Base-by-base conservation (phyloP, 148 eudicot genomes). In the Chenopodium quinoa region DNA sequence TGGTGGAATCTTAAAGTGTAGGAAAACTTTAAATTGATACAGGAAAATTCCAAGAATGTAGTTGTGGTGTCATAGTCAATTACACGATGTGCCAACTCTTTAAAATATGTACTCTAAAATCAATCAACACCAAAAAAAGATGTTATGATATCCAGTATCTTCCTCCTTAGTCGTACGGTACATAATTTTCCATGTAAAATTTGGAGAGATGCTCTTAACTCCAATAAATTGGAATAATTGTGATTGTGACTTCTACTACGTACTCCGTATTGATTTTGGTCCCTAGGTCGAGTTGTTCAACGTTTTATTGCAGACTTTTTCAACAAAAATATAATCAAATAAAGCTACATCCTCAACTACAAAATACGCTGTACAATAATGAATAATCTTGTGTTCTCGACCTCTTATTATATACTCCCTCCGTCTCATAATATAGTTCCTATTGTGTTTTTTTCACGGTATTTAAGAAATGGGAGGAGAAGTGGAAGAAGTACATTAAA, bases 21-120 rank as follows among this genome's bases (percentile, higher is more conserved):
- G 62, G 29, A 4, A 62, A 32, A 37, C 44, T 12, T 37, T 14
- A 13, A 20, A 79, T 37, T 29, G 34, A 52, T 29, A 23, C 8
- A 6, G 3, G 4, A 31, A 70, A 79, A 2, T 19, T 69, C n/a
- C 75, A 46, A 48, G 14, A 19, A 71, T 58, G n/a, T 60, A 23
- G 82, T 44, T 79, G 62, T 44, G 31, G 44, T 27, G 77, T 73
- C 82, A 44, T 71, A 60, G 29, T 80, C 82, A 80, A 20, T 50
- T 44, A 80, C 71, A 58, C 23, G 82, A 80, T 73, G 19, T 80
- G 77, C 82, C 82, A 80, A 80, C 71, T 19, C 47, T 73, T 44
- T 80, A 23, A 47, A 37, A 14, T 72, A 0, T 22, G 16, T 62
- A 31, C 75, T 12, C 75, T 1, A 20, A 69, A 37, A 37, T 37